Evolutionary conservation across 257 asterid species (phyloP).

Genomic region (Solanum chmielewskii): DNA sequence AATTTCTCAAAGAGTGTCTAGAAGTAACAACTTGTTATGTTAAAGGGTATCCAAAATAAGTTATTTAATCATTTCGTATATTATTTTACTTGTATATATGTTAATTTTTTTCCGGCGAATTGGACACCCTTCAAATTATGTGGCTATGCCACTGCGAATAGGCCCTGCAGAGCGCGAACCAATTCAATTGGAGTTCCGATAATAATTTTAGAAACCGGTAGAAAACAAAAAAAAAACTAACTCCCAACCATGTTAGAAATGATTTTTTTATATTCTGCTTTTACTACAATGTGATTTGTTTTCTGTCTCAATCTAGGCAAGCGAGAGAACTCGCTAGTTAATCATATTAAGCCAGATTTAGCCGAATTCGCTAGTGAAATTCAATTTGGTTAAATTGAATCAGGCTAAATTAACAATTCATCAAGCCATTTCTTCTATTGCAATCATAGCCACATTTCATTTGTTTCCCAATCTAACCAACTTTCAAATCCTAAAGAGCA

Average conservation of each 20-base stretch:
- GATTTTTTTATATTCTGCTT: background rate
- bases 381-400: too few species aligned
- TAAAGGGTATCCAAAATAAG: too few species aligned
- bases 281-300: background rate
- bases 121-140: background rate
- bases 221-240: background rate
- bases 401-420: background rate
- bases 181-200: background rate
- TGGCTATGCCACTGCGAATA: background rate
- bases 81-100: too few species aligned
- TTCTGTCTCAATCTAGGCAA: slow-evolving; percentile 29
- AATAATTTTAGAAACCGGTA: rapidly evolving
- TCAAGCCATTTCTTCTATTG: background rate
- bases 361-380: too few species aligned
- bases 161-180: background rate
- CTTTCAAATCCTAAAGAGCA: background rate
- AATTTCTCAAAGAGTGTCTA: too few species aligned
- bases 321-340: slow-evolving; percentile 24
- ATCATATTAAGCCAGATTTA: too few species aligned
- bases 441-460: background rate
- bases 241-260: background rate
- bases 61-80: too few species aligned
- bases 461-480: background rate
- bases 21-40: too few species aligned
- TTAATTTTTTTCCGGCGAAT: too few species aligned